Evolutionary conservation across 192 early-diverging fungal genomes (phyloP), one percentile per base, ranked within the genome.

Genomic region (Powellomyces hirtus): DNA sequence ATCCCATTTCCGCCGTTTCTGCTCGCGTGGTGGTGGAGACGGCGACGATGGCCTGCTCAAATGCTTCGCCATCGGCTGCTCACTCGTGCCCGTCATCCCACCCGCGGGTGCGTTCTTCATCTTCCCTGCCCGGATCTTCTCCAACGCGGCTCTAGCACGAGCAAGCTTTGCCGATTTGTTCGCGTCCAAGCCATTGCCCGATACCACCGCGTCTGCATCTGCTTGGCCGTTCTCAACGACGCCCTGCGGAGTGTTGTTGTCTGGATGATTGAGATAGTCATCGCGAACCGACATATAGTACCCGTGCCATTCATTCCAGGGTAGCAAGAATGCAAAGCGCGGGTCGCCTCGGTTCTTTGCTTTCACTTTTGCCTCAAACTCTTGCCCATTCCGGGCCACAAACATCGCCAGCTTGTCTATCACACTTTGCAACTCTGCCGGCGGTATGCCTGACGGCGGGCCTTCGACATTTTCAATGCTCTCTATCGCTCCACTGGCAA

Each of bases 291-390:
- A 20, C 16, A 6, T 1, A 31, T 83, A 84, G 51, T 84, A 75
- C n/a, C 69, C 46, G 68, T 84, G 64, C 46, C 44, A 73, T 11
- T 59, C 42, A 58, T 83, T 81, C 79, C 79, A 83, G 20, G 83
- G 83, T 8, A 70, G 53, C 26, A 84, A 50, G 56, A 84, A 84
- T n/a, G 63, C 68, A 58, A 83, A 83, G 29, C 74, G 71, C 2
- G 81, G 76, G 57, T 83, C 77, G 20, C 58, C 69, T 20, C 66
- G 63, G 45, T 81, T 63, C 53, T 79, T 68, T 40, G 64, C 73
- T 24, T 68, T 65, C 35, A 84, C 70, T 66, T 77, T 75, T 5
- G 64, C 38, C 61, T 84, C 83, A 24, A 83, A 67, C 5, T 44
- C 67, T 11, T 44, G 33, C 2, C 77, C 81, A 38, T 72, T 69